These are phyloP conservation scores for Trametes cubensis DNA, from an alignment of 768 basidiomycete genomes.

Conservation along the genomic window DNA sequence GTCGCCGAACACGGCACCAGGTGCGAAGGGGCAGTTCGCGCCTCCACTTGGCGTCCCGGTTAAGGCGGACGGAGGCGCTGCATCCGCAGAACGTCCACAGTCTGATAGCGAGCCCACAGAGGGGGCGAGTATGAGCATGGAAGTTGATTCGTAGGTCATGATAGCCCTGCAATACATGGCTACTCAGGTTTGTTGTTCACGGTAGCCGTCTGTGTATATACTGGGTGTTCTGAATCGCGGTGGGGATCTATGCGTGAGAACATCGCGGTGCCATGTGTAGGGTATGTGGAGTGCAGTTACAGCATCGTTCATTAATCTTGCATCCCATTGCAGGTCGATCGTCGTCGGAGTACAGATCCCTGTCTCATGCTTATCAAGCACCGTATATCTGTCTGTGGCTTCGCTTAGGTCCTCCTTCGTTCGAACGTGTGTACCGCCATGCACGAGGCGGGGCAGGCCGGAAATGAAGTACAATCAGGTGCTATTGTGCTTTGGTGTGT, in stretches of 20 bases:
- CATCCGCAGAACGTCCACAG: not conserved
- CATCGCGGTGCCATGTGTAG: too few relatives aligned
- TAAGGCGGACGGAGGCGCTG: not conserved
- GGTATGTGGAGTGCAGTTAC: too few relatives aligned
- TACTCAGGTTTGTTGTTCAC: not conserved
- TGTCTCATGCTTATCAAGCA: too few relatives aligned
- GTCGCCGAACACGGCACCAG: not conserved
- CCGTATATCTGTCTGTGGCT: too few relatives aligned
- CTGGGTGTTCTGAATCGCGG: not conserved
- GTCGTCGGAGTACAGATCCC: too few relatives aligned
- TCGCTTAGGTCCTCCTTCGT: too few relatives aligned
- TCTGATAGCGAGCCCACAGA: slow-evolving; percentile 7
- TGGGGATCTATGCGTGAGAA: not conserved
- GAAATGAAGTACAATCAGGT: too few relatives aligned
- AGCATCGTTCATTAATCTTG: too few relatives aligned
- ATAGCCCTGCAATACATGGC: not conserved
- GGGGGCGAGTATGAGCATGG: slow-evolving; percentile 25
- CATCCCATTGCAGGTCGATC: too few relatives aligned
- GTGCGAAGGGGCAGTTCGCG: slow-evolving; percentile 11
- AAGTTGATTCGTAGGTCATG: slow-evolving; percentile 25
- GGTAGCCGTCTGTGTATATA: slow-evolving; percentile 3
- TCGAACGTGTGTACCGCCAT: too few relatives aligned
- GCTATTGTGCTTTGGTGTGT: not conserved
- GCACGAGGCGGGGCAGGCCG: too few relatives aligned
- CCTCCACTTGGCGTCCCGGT: slow-evolving; percentile 8